These are phyloP conservation scores for Parathielavia appendiculata DNA, from an alignment of 495 filamentous ascomycete species.

Conservation along the genomic window DNA sequence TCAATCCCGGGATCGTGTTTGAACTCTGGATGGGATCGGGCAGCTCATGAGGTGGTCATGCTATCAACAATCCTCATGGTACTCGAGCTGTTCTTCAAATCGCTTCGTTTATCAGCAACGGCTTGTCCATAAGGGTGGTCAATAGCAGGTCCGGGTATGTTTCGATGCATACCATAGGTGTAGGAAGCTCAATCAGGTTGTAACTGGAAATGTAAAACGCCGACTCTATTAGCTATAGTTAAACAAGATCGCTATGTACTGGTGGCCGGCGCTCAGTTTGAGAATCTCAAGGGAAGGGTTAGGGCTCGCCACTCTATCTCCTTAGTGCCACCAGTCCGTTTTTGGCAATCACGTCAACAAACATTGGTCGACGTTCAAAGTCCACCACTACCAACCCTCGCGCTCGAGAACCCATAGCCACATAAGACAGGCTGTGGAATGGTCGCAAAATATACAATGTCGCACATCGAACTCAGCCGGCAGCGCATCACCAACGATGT, in stretches of 20 bases:
- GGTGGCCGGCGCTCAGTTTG: no score
- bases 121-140: no score
- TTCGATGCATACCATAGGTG: no score
- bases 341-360: conserved; percentile 17
- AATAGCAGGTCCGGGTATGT: no score
- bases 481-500: conserved; percentile 23
- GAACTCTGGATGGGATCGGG: no score
- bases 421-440: not conserved
- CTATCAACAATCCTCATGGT: no score
- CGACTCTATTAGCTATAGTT: no score
- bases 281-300: conserved; percentile 11
- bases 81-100: not conserved
- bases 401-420: not conserved
- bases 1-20: no score
- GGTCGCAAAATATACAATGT: conserved; percentile 4
- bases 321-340: not conserved
- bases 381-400: not conserved
- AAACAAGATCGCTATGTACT: no score
- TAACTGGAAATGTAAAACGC: no score
- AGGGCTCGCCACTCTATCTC: not conserved
- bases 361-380: not conserved
- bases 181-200: no score
- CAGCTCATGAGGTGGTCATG: no score
- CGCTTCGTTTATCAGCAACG: not conserved
- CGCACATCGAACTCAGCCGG: conserved; percentile 13